Base-by-base conservation (phyloP, 495 filamentous ascomycete genomes). In the Xylaria longipes region DNA sequence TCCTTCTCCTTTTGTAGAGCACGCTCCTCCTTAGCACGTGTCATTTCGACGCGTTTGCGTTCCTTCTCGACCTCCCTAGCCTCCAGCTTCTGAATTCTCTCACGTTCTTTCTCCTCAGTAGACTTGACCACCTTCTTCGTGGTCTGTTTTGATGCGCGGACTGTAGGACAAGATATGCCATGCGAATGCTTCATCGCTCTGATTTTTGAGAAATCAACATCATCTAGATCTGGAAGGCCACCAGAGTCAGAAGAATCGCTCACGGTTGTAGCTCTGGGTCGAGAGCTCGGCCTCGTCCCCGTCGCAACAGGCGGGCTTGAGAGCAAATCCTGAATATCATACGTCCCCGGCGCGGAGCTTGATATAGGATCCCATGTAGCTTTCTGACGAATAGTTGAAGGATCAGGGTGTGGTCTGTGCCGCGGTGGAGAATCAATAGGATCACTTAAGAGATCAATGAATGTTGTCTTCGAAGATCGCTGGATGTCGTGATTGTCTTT, bases 1-100 rank as follows among this genome's bases (percentile, higher is more conserved):
- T 88, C 91, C 14, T 82, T 82, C 65, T 91, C 87, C 76, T 91
- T 95, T 75, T 93, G 88, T 56, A 80, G 82, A 1, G 85, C 87
- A 74, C 87, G 89, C 65, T 91, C 86, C 74, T 88, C 87, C 72
- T 90, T 81, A 74, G 83, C 78, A 81, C 85, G 77, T 83, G 88
- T 71, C 82, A 86, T 83, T 77, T 89, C 77, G 69, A 77, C 27
- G 68, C 80, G 75, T 80, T 89, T 80, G 66, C 82, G 83, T 48
- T 89, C 87, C 76, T 80, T 85, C 20, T 89, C 88, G 0, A 86
- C 88, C 48, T 91, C 89, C 71, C 84, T 82, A 14, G 73, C 79
- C 12, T 77, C 80, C 12, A 77, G 76, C 66, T 78, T 84, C 48
- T 81, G 74, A 50, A 75, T 78, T 54, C 70, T 82, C 33, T 83